phyloP scores from a whole-genome alignment of 495 filamentous ascomycete species.

The Hypoxylon cercidicola region DNA sequence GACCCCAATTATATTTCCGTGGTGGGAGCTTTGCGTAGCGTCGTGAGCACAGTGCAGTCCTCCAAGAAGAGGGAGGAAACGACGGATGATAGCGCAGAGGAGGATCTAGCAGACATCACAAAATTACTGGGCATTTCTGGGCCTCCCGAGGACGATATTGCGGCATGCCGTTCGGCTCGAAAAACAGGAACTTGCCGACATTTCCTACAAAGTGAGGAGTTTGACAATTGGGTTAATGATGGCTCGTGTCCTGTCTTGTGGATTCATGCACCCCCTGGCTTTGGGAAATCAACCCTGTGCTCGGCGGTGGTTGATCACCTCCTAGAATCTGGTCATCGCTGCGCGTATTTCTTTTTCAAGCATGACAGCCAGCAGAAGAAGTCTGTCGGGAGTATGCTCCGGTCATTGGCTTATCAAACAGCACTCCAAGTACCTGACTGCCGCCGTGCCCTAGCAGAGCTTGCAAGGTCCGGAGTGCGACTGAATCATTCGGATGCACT shows the following conservation, averaged over 20 bases:
- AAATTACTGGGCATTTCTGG: slow-evolving; percentile 3
- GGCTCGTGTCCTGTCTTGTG: slow-evolving; percentile 26
- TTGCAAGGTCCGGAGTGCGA: too few relatives aligned
- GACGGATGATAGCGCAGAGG: too few relatives aligned
- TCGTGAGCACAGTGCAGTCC: too few relatives aligned
- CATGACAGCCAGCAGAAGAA: too few relatives aligned
- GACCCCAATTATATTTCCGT: slow-evolving; percentile 55
- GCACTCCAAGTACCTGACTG: too few relatives aligned
- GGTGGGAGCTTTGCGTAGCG: slow-evolving; percentile 27
- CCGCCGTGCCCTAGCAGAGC: too few relatives aligned
- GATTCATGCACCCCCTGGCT: slow-evolving; percentile 31
- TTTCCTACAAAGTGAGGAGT: slow-evolving; percentile 23
- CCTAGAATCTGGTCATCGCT: background rate
- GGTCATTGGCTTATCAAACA: too few relatives aligned
- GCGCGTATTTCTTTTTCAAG: too few relatives aligned
- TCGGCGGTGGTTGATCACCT: slow-evolving; percentile 39
- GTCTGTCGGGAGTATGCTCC: too few relatives aligned
- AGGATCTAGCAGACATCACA: background rate
- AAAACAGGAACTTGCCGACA: slow-evolving; percentile 28
- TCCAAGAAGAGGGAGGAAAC: too few relatives aligned
- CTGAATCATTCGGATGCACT: too few relatives aligned
- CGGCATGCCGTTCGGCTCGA: slow-evolving; percentile 3
- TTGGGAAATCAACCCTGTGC: slow-evolving; percentile 40
- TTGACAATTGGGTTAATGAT: slow-evolving; percentile 28
- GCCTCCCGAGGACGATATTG: slow-evolving; percentile 22